These are phyloP conservation scores for Huntiella moniliformis DNA, from an alignment of 2,329 filamentous ascomycete genomes.

Conservation along the genomic window DNA sequence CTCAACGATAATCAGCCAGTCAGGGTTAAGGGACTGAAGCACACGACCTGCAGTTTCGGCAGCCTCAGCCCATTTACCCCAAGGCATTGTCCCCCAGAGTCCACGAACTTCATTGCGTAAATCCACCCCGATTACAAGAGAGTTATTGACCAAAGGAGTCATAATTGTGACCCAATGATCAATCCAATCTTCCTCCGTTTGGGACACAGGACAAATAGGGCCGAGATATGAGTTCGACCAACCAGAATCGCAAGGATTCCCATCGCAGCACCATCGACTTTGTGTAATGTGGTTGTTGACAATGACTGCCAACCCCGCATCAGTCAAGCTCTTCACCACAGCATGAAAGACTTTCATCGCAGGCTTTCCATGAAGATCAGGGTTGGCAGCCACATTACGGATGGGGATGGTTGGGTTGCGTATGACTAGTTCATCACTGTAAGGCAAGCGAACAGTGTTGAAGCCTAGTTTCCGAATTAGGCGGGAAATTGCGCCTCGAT, in stretches of 20 bases:
- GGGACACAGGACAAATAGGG: slow-evolving; percentile 37
- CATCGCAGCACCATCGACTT: slow-evolving; percentile 50
- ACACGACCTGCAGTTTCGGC: slow-evolving; percentile 44
- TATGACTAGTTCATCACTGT: slow-evolving; percentile 49
- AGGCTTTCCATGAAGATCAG: slow-evolving; percentile 34
- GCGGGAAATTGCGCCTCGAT: slow-evolving; percentile 39
- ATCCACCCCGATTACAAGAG: slow-evolving; percentile 45
- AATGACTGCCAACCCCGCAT: slow-evolving; percentile 43
- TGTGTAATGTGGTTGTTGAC: slow-evolving; percentile 54
- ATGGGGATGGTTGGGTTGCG: slow-evolving; percentile 32
- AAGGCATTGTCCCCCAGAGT: slow-evolving; percentile 50
- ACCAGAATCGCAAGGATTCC: slow-evolving; percentile 45
- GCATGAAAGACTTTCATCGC: slow-evolving; percentile 45
- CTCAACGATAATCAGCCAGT: slow-evolving; percentile 51
- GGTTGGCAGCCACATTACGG: slow-evolving; percentile 34
- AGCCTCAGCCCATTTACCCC: slow-evolving; percentile 43
- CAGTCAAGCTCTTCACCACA: slow-evolving; percentile 38
- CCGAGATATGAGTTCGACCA: slow-evolving; percentile 49
- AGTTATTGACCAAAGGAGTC: slow-evolving; percentile 36
- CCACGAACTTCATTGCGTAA: slow-evolving; percentile 51
- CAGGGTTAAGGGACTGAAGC: slow-evolving; percentile 36
- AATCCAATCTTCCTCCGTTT: slow-evolving; percentile 49
- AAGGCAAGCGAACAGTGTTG: slow-evolving; percentile 51
- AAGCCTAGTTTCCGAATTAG: slow-evolving; percentile 45
- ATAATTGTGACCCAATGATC: slow-evolving; percentile 47